Conservation (phyloP, 176 grass and related monocot genomes). For the Lolium rigidum region DNA sequence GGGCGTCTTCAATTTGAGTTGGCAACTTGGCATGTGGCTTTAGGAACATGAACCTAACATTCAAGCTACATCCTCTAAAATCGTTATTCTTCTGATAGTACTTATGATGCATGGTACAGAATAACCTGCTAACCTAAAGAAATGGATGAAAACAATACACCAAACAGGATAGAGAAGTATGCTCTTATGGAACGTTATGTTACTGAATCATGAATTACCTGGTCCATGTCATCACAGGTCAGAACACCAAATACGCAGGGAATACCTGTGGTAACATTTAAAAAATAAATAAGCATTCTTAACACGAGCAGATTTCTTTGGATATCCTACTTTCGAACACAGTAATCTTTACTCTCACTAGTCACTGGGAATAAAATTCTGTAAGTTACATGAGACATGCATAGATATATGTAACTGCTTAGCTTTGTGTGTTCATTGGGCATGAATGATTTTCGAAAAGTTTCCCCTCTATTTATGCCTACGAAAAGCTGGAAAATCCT, state of each 20-base stretch:
- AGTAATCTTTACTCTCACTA: background rate
- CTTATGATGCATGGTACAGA: no score
- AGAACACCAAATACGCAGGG: slow-evolving; percentile 97
- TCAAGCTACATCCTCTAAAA: background rate
- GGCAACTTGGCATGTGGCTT: background rate
- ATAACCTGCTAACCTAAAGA: background rate
- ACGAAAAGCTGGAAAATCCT: slow-evolving; percentile 3
- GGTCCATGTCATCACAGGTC: slow-evolving; percentile 99
- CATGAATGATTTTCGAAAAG: no score
- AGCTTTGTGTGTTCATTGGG: slow-evolving; percentile 10
- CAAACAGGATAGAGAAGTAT: background rate
- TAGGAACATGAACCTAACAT: background rate
- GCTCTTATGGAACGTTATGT: background rate
- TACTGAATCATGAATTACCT: slow-evolving; percentile 56
- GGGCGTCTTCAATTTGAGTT: slow-evolving; percentile 8
- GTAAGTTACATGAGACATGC: background rate
- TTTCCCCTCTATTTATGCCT: no score
- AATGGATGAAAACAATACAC: background rate
- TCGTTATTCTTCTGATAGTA: background rate
- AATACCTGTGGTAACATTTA: slow-evolving; percentile 53
- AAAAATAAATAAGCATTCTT: no score
- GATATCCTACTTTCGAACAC: background rate
- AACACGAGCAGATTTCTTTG: background rate
- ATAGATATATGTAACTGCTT: background rate
- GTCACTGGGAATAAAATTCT: background rate